A percentile compares a stretch with the other conserved stretches of the same genome.
Evolutionary conservation across 805 yeast species (phyloP).

Genomic region (Zygosaccharomyces rouxii): DNA sequence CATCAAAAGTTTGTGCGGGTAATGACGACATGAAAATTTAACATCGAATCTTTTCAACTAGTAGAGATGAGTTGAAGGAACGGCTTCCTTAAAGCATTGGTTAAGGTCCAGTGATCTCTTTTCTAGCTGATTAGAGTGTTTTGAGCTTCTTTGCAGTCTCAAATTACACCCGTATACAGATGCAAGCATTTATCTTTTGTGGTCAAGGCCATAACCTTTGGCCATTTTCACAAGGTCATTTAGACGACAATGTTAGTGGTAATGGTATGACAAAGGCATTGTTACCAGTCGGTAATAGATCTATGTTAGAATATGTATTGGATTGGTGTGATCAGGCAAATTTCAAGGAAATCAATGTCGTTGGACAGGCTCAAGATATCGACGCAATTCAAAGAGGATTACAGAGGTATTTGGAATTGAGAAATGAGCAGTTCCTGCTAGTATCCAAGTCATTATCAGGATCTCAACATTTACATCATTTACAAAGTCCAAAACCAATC

Average conservation of each 20-base stretch:
- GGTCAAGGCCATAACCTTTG: slow-evolving; percentile 72
- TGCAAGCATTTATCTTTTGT: slow-evolving; percentile 86
- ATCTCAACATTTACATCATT: slow-evolving; percentile 27
- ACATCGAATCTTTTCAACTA: background rate
- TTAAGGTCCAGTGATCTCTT: background rate
- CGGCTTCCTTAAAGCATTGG: background rate
- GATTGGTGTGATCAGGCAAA: slow-evolving; percentile 92
- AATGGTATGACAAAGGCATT: slow-evolving; percentile 78
- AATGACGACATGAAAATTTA: background rate
- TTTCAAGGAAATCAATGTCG: slow-evolving; percentile 64
- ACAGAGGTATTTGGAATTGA: slow-evolving; percentile 41
- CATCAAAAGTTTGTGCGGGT: background rate
- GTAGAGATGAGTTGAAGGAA: background rate
- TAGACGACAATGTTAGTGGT: slow-evolving; percentile 26
- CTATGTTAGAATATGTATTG: slow-evolving; percentile 80
- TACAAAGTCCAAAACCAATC: slow-evolving; percentile 37
- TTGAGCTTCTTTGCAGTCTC: background rate
- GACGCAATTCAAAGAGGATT: slow-evolving; percentile 48
- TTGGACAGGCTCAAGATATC: slow-evolving; percentile 46
- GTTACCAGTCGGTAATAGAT: slow-evolving; percentile 83
- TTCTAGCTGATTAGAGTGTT: background rate
- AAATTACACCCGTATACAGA: slow-evolving; percentile 57
- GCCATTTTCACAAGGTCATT: slow-evolving; percentile 57
- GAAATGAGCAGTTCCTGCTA: slow-evolving; percentile 35
- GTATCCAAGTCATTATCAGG: slow-evolving; percentile 22